Evolutionary conservation across 345 rosid species (phyloP).

Genomic region (Rhodamnia argentea): DNA sequence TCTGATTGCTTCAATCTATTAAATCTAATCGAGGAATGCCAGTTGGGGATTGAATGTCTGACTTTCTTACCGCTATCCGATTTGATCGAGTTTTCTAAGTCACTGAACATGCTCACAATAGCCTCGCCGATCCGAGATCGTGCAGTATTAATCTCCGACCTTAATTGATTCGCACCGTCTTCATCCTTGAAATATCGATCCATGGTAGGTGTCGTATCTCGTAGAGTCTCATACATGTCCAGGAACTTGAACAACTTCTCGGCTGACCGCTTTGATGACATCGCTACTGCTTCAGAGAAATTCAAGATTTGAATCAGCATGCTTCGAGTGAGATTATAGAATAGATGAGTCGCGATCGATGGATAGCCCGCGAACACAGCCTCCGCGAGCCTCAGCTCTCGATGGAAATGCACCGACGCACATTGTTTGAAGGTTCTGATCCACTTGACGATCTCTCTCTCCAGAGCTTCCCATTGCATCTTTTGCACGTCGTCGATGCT

Average conservation of each 20-base stretch:
- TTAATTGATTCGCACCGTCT: conserved; percentile 34
- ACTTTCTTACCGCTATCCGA: conserved; percentile 51
- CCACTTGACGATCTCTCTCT: conserved; percentile 70
- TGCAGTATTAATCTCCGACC: conserved; percentile 35
- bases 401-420: conserved; percentile 33
- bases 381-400: conserved; percentile 45
- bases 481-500: conserved; percentile 79
- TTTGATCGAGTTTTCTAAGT: conserved; percentile 65
- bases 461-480: conserved; percentile 67
- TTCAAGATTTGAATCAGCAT: conserved; percentile 58
- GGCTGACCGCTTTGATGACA: conserved; percentile 48
- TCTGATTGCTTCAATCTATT: not conserved
- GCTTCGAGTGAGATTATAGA: conserved; percentile 38
- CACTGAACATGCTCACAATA: conserved; percentile 46
- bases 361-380: conserved; percentile 28
- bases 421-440: conserved; percentile 51
- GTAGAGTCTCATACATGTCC: conserved; percentile 64
- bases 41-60: not conserved
- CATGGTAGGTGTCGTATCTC: conserved; percentile 35
- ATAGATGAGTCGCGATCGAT: conserved; percentile 22
- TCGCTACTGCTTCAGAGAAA: conserved; percentile 66
- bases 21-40: not conserved
- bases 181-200: conserved; percentile 26
- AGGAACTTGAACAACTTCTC: conserved; percentile 81
- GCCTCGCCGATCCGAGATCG: conserved; percentile 65